Evolutionary conservation across 2,329 filamentous ascomycete species (phyloP), one percentile per base, ranked within the genome.

Genomic region (Eutypella sp.): DNA sequence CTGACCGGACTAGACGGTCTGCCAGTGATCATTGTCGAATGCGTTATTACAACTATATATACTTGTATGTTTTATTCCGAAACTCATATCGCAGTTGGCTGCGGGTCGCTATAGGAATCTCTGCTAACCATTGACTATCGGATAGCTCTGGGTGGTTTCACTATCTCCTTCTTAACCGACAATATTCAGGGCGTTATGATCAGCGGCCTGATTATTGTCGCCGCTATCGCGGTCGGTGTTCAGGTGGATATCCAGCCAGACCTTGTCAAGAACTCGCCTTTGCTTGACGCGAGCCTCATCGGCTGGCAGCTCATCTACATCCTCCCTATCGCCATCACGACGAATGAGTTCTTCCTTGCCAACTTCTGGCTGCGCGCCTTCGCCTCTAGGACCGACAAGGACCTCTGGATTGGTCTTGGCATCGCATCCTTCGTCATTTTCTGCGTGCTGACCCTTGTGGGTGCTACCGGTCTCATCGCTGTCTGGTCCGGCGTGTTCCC

Each of bases 301-400:
- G 89, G 89, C 45, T 93, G 89, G 87, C 88, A 93, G 66, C 78
- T 93, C 13, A 71, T 93, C 29, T 93, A 92, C 69, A 92, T 93
- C 54, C 75, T 93, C 2, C 87, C 89, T 0, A 78, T 93, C 5
- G 88, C 88, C 38, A 79, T 93, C 52, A 62, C 91, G 46, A 91
- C 87, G 48, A 93, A 92, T 68, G 84, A 91, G 71, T 91, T 93
- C 73, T 93, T 93, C 71, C 73, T 93, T 37, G 89, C 86, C 25
- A 85, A 81, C 54, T 90, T 89, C 67, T 93, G 88, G 88, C 79
- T 92, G 64, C 84, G 88, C 42, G 87, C 87, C 5, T 93, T 93
- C 59, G 85, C 87, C 16, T 86, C 86, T 42, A 84, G 79, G 63
- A 88, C 85, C 0, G 87, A 93, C 72, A 83, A 77, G 58, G 87